A percentile compares a stretch with the other conserved stretches of the same genome.
phyloP scores from a whole-genome alignment of 2,329 filamentous ascomycete genomes.

The Stagonosporopsis chrysanthemi region DNA sequence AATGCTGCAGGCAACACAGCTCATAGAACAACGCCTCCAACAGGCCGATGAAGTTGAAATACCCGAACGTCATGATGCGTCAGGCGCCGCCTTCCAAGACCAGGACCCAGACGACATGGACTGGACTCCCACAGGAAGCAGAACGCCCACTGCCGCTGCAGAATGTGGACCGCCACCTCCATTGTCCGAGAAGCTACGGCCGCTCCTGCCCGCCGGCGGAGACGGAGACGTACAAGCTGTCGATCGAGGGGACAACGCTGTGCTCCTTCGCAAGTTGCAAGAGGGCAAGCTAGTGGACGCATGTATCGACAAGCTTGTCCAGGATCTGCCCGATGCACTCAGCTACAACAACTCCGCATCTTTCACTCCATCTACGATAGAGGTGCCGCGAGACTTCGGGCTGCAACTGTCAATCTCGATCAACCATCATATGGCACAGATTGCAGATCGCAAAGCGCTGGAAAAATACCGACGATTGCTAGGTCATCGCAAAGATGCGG shows the following conservation, averaged over 20 bases:
- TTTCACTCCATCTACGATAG: conserved; percentile 50
- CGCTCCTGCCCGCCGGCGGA: conserved; percentile 38
- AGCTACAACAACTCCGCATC: conserved; percentile 44
- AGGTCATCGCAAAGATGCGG: conserved; percentile 44
- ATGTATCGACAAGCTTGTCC: conserved; percentile 48
- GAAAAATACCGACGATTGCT: conserved; percentile 49
- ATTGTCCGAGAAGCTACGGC: conserved; percentile 42
- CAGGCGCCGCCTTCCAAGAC: conserved; percentile 28
- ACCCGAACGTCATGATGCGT: conserved; percentile 14
- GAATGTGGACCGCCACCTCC: conserved; percentile 42
- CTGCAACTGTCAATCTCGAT: conserved; percentile 49
- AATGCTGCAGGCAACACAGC: conserved; percentile 46
- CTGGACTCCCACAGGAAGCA: conserved; percentile 46
- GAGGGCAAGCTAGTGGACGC: conserved; percentile 49
- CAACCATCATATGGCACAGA: conserved; percentile 50
- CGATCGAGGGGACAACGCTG: conserved; percentile 36
- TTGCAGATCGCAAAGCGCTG: conserved; percentile 47
- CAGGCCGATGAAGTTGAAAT: conserved; percentile 26
- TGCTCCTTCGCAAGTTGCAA: conserved; percentile 45
- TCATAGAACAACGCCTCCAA: conserved; percentile 42
- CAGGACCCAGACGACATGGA: conserved; percentile 50
- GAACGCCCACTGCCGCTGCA: conserved; percentile 36
- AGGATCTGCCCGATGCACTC: conserved; percentile 45
- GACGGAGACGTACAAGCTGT: conserved; percentile 34
- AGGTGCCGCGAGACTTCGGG: conserved; percentile 49